These are phyloP conservation scores for Benincasa hispida DNA, from an alignment of 306 rosid species.

Conservation along the genomic window DNA sequence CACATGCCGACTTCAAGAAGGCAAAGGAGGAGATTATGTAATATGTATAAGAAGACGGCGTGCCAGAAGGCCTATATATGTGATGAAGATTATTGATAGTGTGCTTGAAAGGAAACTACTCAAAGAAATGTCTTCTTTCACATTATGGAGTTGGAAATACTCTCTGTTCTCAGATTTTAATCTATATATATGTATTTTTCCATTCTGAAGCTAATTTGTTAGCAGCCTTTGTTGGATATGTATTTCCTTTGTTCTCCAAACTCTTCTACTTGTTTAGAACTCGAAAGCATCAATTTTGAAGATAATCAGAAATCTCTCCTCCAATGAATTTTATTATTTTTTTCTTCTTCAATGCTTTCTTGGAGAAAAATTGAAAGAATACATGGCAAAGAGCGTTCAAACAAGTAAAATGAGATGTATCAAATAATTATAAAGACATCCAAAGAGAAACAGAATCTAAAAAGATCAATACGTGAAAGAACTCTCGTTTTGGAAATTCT, in stretches of 20 bases:
- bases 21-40: slow-evolving; percentile 98
- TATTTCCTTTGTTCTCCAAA: background rate
- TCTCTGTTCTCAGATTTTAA: background rate
- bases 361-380: too few relatives aligned
- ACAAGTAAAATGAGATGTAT: too few relatives aligned
- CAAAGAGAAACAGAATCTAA: too few relatives aligned
- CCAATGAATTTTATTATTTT: too few relatives aligned
- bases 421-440: too few relatives aligned
- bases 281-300: background rate
- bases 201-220: background rate
- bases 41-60: slow-evolving; percentile 98
- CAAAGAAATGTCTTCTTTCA: background rate
- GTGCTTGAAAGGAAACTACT: background rate
- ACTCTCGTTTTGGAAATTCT: too few relatives aligned
- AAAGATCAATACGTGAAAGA: too few relatives aligned
- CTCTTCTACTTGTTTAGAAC: background rate
- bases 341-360: too few relatives aligned
- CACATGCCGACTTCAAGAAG: slow-evolving; percentile 82
- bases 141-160: background rate
- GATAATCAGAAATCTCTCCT: background rate
- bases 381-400: too few relatives aligned
- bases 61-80: slow-evolving; percentile 96
- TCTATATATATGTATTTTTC: background rate
- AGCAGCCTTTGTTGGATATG: background rate
- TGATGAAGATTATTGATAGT: slow-evolving; percentile 23